Conservation (phyloP, 257 asterid genomes). For the Leptodermis oblonga region DNA sequence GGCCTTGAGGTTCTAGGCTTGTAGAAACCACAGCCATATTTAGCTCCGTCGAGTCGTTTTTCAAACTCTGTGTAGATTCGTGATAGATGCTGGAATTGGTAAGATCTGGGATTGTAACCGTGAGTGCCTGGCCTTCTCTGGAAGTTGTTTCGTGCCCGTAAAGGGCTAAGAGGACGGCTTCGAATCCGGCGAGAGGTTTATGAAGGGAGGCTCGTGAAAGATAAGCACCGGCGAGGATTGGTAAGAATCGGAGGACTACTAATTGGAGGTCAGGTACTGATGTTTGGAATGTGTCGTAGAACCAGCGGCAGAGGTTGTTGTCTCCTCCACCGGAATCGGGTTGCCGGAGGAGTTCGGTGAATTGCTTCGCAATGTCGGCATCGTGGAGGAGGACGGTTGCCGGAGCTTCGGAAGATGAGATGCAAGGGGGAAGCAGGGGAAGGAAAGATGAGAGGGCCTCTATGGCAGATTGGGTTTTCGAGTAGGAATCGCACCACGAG, state of each 20-base stretch:
- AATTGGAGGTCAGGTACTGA: slow-evolving; percentile 65
- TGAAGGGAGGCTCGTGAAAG: slow-evolving; percentile 66
- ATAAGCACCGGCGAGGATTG: slow-evolving; percentile 70
- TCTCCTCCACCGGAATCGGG: slow-evolving; percentile 76
- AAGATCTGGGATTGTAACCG: slow-evolving; percentile 68
- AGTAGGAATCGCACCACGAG: slow-evolving; percentile 66
- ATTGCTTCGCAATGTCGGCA: slow-evolving; percentile 40
- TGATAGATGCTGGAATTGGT: slow-evolving; percentile 73
- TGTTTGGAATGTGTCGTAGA: slow-evolving; percentile 90
- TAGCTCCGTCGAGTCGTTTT: slow-evolving; percentile 51
- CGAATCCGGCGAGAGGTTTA: slow-evolving; percentile 80
- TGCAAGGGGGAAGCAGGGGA: slow-evolving; percentile 41
- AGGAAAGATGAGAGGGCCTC: slow-evolving; percentile 59
- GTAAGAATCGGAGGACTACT: slow-evolving; percentile 78
- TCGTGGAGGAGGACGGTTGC: slow-evolving; percentile 67
- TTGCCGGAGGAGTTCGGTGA: slow-evolving; percentile 61
- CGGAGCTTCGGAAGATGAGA: slow-evolving; percentile 62
- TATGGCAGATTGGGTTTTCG: slow-evolving; percentile 53
- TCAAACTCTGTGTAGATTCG: slow-evolving; percentile 44
- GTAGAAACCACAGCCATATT: slow-evolving; percentile 66
- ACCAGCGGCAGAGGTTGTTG: slow-evolving; percentile 88
- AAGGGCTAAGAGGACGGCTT: slow-evolving; percentile 71
- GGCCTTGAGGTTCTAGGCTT: slow-evolving; percentile 58
- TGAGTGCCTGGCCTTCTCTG: slow-evolving; percentile 52
- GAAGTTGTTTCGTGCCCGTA: slow-evolving; percentile 63